These are phyloP conservation scores for Sphaceloma murrayae DNA, from an alignment of 2,329 filamentous ascomycete genomes.

Conservation along the genomic window DNA sequence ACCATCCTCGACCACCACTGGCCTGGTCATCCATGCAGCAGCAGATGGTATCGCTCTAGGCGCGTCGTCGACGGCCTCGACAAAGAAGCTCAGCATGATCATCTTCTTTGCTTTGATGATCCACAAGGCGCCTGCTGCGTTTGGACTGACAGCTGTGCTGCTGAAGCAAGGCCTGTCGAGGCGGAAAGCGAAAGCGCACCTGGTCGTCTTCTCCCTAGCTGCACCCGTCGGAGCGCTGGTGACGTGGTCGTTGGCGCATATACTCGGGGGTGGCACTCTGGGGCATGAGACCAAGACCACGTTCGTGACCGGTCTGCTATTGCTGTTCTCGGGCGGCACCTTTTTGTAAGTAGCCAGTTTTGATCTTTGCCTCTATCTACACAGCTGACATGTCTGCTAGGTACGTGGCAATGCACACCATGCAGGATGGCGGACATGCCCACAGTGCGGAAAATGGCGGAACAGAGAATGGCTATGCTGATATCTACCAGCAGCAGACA, in stretches of 20 bases:
- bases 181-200: conserved; percentile 69
- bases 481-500: conserved; percentile 17
- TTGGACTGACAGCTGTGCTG: conserved; percentile 82
- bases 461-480: conserved; percentile 34
- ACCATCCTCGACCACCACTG: conserved; percentile 58
- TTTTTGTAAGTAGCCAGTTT: conserved; percentile 80
- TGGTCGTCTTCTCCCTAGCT: conserved; percentile 84
- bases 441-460: conserved; percentile 39
- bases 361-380: background rate
- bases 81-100: conserved; percentile 72
- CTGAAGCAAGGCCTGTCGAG: conserved; percentile 87
- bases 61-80: conserved; percentile 59
- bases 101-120: conserved; percentile 96
- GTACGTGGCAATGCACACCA: conserved; percentile 97
- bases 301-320: conserved; percentile 85
- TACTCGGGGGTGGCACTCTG: conserved; percentile 55
- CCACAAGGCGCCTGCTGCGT: conserved; percentile 92
- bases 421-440: conserved; percentile 60
- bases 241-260: conserved; percentile 70
- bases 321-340: conserved; percentile 92
- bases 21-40: conserved; percentile 89
- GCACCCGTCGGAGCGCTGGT: conserved; percentile 75
- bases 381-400: conserved; percentile 38
- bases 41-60: conserved; percentile 95
- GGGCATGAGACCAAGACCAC: conserved; percentile 50